phyloP scores from a whole-genome alignment of 805 yeast genomes.

The Metschnikowia chrysomelidarum region DNA sequence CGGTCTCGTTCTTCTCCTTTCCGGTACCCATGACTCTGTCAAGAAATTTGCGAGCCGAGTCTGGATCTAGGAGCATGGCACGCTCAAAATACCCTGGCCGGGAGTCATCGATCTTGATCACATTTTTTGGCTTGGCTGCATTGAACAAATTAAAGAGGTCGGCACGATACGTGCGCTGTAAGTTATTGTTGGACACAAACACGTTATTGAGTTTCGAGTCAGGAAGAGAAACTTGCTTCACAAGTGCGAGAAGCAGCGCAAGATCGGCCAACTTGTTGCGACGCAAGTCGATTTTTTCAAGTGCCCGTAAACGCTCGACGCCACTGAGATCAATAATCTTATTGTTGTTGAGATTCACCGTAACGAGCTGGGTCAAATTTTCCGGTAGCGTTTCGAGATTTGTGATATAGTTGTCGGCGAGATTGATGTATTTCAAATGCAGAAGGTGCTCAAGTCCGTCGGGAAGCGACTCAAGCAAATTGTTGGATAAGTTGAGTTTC shows the following conservation, averaged over 20 bases:
- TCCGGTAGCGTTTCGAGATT: conserved; percentile 32
- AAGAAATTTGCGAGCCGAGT: conserved; percentile 43
- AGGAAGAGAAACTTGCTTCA: conserved; percentile 31
- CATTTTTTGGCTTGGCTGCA: conserved; percentile 48
- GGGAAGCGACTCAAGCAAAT: conserved; percentile 49
- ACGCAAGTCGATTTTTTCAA: conserved; percentile 55
- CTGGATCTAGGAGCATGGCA: conserved; percentile 51
- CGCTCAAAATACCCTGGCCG: conserved; percentile 62
- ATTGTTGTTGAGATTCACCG: conserved; percentile 53
- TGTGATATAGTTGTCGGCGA: conserved; percentile 42
- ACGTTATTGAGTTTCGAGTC: conserved; percentile 37
- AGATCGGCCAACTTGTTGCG: conserved; percentile 43
- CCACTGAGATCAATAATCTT: conserved; percentile 41
- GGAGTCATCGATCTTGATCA: conserved; percentile 55
- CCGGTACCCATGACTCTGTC: conserved; percentile 33
- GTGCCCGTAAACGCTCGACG: conserved; percentile 38
- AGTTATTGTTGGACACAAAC: conserved; percentile 41
- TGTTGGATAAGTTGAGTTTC: conserved; percentile 55
- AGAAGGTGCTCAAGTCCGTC: conserved; percentile 49
- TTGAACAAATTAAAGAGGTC: conserved; percentile 56
- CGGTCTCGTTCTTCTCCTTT: neutral
- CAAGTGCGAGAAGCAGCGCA: conserved; percentile 32
- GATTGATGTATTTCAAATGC: conserved; percentile 46
- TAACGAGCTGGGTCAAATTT: conserved; percentile 35
- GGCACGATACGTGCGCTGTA: conserved; percentile 48